phyloP scores from a whole-genome alignment of 192 early-diverging fungal species.

The Martensiomyces pterosporus region DNA sequence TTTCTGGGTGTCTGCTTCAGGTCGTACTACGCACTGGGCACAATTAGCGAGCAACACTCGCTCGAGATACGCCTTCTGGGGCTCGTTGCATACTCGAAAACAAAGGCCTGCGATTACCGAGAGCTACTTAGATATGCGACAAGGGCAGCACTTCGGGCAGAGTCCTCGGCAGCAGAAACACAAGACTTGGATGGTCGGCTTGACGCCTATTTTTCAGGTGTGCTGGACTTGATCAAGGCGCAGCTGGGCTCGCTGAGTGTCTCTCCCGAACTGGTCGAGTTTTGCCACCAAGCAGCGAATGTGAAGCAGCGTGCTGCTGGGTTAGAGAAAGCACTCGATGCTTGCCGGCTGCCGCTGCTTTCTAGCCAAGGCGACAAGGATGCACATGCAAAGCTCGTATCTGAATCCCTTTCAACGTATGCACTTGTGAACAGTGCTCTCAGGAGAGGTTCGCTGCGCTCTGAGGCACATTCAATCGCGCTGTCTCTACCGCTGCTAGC shows the following conservation, averaged over 20 bases:
- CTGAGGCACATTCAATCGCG: too few relatives aligned
- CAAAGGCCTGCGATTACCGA: slow-evolving; percentile 25
- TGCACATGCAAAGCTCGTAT: slow-evolving; percentile 6
- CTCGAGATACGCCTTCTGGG: slow-evolving; percentile 25
- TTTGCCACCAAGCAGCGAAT: slow-evolving; percentile 12
- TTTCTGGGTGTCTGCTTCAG: slow-evolving; percentile 33
- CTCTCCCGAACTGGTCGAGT: slow-evolving; percentile 40
- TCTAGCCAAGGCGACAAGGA: background rate
- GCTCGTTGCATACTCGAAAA: slow-evolving; percentile 21
- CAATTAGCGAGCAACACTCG: background rate
- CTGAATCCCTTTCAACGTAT: background rate
- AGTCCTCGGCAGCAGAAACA: too few relatives aligned
- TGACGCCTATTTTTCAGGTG: slow-evolving; percentile 12
- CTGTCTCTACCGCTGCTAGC: too few relatives aligned
- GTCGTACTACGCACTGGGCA: slow-evolving; percentile 37
- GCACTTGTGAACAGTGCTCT: too few relatives aligned
- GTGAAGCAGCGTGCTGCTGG: background rate
- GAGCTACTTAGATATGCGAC: slow-evolving; percentile 33
- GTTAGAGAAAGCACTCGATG: slow-evolving; percentile 2
- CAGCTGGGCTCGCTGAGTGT: slow-evolving; percentile 1
- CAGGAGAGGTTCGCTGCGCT: too few relatives aligned
- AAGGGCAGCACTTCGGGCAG: slow-evolving; percentile 7
- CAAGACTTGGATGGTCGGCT: background rate
- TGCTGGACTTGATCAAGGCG: slow-evolving; percentile 3
- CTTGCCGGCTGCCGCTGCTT: slow-evolving; percentile 7